Evolutionary conservation across 495 filamentous ascomycete genomes (phyloP).

Genomic region (Aspergillus olivimuriae): DNA sequence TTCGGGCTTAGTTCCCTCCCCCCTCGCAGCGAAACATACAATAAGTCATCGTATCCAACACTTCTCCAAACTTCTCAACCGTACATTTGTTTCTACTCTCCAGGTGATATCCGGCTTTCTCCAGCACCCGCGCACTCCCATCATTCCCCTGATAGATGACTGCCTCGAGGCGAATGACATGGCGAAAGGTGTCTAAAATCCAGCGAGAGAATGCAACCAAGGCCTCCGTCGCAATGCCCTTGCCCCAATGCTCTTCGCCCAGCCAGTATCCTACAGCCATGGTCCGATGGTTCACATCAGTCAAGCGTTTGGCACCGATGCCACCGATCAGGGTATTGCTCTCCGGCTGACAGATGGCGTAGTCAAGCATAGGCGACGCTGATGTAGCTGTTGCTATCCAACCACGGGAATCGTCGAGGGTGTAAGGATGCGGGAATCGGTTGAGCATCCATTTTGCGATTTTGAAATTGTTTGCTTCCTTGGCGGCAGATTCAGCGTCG

Average conservation of each 20-base stretch:
- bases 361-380: neutral
- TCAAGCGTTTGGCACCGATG: neutral
- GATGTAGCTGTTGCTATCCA: neutral
- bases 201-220: neutral
- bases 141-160: conserved; percentile 7
- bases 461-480: conserved; percentile 7
- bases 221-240: conserved; percentile 6
- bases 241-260: conserved; percentile 6
- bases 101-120: conserved; percentile 4
- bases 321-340: conserved; percentile 1
- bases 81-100: conserved; percentile 2
- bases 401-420: neutral
- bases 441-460: conserved; percentile 7
- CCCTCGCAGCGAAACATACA: no score
- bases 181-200: conserved; percentile 3
- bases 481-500: neutral
- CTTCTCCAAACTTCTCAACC: conserved; percentile 4
- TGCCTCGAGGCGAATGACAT: conserved; percentile 5
- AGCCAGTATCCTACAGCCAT: conserved; percentile 10
- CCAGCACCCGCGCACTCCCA: conserved; percentile 4
- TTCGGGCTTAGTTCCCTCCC: no score
- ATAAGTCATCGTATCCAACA: conserved; percentile 6
- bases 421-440: conserved; percentile 5
- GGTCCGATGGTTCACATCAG: conserved; percentile 2
- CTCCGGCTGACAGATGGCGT: conserved; percentile 1